These are phyloP conservation scores for Micractinium conductrix DNA, from an alignment of 139 green algal species.

Conservation along the genomic window DNA sequence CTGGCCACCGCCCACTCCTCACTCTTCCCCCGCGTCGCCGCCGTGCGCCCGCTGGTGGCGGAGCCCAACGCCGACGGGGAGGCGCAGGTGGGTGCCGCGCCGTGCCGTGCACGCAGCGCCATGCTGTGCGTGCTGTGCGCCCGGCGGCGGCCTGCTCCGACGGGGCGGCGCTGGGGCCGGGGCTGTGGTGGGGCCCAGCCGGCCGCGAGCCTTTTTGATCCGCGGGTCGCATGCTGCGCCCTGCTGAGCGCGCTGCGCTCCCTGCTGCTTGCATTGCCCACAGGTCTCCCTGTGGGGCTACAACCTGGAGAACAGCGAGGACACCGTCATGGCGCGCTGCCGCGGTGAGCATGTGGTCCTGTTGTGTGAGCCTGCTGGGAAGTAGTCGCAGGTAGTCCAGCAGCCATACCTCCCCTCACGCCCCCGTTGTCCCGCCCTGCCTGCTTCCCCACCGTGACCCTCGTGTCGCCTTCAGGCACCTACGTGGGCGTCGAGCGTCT, in stretches of 20 bases:
- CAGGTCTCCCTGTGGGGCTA: constrained; percentile 42
- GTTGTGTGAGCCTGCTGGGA: not conserved
- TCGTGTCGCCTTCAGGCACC: constrained; percentile 22
- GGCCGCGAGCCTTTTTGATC: no score
- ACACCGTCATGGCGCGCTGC: constrained; percentile 46
- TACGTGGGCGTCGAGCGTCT: constrained; percentile 40
- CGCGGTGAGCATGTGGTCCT: constrained; percentile 27
- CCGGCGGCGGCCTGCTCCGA: no score
- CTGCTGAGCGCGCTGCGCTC: no score
- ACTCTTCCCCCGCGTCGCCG: constrained; percentile 50
- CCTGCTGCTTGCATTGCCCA: no score
- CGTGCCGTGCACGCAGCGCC: no score
- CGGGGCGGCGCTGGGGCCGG: no score
- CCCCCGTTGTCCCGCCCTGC: not conserved
- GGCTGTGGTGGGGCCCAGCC: no score
- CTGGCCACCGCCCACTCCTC: constrained; percentile 31
- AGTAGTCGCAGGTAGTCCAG: not conserved
- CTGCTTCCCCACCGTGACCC: not conserved
- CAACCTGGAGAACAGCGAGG: constrained; percentile 44
- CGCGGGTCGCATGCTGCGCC: no score
- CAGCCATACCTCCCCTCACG: not conserved
- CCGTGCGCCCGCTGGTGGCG: constrained; percentile 42
- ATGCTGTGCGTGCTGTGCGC: no score
- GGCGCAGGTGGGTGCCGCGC: no score
- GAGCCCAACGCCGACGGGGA: not conserved